Conservation (phyloP, 495 filamentous ascomycete genomes). For the Xylaria scruposa region DNA sequence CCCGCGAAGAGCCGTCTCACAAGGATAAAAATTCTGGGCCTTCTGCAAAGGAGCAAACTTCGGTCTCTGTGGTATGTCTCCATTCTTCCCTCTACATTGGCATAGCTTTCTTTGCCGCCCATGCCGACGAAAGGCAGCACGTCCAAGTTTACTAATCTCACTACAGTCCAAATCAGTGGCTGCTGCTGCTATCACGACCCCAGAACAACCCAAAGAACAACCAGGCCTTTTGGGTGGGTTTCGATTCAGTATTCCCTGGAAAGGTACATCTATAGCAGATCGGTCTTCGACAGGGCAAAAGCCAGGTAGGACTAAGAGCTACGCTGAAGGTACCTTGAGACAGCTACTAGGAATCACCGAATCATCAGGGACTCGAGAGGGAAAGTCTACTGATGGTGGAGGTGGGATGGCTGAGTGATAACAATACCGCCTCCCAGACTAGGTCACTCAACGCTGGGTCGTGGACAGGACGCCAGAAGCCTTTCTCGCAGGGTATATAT, state of each 20-base stretch:
- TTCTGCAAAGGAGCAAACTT: slow-evolving; percentile 20
- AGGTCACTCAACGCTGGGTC: neutral
- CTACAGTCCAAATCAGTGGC: slow-evolving; percentile 22
- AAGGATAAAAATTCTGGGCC: neutral
- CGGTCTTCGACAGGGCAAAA: neutral
- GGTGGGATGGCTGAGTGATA: neutral
- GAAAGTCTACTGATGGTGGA: slow-evolving; percentile 4
- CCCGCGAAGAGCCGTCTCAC: neutral
- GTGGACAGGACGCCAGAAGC: neutral
- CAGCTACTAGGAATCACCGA: slow-evolving; percentile 14
- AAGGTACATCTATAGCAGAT: slow-evolving; percentile 1
- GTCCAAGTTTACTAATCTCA: slow-evolving; percentile 4
- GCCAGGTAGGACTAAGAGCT: slow-evolving; percentile 20
- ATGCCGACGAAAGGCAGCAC: neutral
- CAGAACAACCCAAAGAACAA: slow-evolving; percentile 15
- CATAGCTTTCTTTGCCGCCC: neutral
- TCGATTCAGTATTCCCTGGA: slow-evolving; percentile 26
- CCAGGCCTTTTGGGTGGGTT: slow-evolving; percentile 13
- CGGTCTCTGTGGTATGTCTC: slow-evolving; percentile 21
- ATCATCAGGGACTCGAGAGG: neutral
- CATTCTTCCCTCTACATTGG: neutral
- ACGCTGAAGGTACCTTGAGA: slow-evolving; percentile 26
- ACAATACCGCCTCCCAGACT: neutral
- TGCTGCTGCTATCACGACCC: slow-evolving; percentile 14
- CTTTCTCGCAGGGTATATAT: neutral